Conservation (phyloP, 768 basidiomycete species). For the Pulveroboletus sp. region DNA sequence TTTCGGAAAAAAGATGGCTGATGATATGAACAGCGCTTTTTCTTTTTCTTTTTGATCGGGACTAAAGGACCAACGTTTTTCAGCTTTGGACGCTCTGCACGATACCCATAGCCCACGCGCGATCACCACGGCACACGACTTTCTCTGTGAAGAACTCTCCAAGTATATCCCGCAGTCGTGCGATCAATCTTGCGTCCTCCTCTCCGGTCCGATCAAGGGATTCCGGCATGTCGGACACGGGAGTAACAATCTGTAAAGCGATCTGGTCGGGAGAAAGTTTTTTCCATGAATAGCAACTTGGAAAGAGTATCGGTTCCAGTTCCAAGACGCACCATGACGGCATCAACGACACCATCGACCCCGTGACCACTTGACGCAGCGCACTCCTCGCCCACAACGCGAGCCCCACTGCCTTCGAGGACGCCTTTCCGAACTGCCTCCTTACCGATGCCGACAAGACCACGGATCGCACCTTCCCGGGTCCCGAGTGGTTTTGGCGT, state of each 20-base stretch:
- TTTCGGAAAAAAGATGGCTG: background rate
- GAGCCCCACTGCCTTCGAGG: conserved; percentile 75
- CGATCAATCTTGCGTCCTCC: conserved; percentile 43
- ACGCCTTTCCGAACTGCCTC: conserved; percentile 81
- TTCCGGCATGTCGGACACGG: conserved; percentile 54
- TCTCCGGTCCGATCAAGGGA: conserved; percentile 47
- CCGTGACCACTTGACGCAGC: conserved; percentile 24
- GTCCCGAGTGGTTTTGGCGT: conserved; percentile 69
- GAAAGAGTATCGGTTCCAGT: background rate
- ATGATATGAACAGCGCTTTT: no score
- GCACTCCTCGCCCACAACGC: conserved; percentile 67
- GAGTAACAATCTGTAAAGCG: conserved; percentile 56
- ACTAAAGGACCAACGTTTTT: background rate
- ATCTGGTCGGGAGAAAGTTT: conserved; percentile 36
- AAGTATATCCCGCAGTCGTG: conserved; percentile 47
- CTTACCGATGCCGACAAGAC: conserved; percentile 78
- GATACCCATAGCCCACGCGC: conserved; percentile 60
- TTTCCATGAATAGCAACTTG: background rate
- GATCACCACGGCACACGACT: conserved; percentile 45
- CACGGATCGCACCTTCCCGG: conserved; percentile 85
- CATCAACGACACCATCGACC: conserved; percentile 47
- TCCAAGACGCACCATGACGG: conserved; percentile 51
- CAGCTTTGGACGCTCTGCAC: conserved; percentile 31
- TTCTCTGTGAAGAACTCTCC: conserved; percentile 60
- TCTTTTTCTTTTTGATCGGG: background rate